Evolutionary conservation across 2,329 filamentous ascomycete genomes (phyloP).

Genomic region (Colletotrichum orchidophilum): DNA sequence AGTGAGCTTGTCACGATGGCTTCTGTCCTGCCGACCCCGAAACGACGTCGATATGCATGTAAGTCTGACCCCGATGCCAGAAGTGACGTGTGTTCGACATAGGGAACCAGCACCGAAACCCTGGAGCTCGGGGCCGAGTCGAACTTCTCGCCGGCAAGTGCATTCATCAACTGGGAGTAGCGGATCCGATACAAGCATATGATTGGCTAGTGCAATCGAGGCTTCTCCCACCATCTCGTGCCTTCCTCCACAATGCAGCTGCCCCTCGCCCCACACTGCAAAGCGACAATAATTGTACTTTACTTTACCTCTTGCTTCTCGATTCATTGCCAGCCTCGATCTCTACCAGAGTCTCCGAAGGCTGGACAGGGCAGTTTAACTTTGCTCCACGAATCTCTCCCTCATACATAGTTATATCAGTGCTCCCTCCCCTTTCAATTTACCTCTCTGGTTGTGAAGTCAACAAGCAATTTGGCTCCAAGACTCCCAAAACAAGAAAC

Average conservation of each 20-base stretch:
- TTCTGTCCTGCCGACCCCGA: not conserved
- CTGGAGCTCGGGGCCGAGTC: not conserved
- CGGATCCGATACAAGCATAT: not conserved
- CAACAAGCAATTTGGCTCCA: no score
- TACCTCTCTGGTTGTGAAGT: no score
- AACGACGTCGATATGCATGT: not conserved
- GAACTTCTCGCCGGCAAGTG: not conserved
- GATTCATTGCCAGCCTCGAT: not conserved
- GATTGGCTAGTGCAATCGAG: not conserved
- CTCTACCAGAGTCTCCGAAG: not conserved
- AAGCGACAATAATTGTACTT: not conserved
- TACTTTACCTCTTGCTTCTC: not conserved
- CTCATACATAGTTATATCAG: not conserved
- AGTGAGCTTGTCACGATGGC: not conserved
- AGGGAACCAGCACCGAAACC: not conserved
- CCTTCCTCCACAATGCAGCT: constrained; percentile 7
- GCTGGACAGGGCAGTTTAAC: not conserved
- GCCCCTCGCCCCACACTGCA: constrained; percentile 11
- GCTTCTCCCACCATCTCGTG: constrained; percentile 22
- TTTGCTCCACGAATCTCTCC: not conserved
- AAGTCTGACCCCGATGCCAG: not conserved
- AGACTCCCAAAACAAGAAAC: no score
- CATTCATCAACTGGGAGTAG: not conserved
- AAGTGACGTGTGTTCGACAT: not conserved
- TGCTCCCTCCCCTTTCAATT: no score